These are phyloP conservation scores for Talaromyces atroroseus DNA, from an alignment of 2,329 filamentous ascomycete species.

Conservation along the genomic window DNA sequence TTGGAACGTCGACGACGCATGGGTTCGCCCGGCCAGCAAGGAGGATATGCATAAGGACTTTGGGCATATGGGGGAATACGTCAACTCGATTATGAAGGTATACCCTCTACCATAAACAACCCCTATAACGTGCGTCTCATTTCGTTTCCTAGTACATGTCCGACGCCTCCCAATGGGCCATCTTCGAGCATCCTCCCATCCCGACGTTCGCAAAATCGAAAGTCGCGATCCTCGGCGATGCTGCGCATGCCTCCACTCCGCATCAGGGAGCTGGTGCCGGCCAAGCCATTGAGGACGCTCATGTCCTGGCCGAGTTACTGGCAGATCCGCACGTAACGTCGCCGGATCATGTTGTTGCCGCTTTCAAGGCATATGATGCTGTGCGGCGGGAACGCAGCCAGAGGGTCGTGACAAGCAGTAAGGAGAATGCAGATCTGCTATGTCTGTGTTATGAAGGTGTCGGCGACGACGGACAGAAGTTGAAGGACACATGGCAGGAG, in stretches of 20 bases:
- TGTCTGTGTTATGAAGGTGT: constrained; percentile 21
- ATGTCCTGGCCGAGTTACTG: constrained; percentile 42
- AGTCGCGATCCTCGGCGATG: constrained; percentile 32
- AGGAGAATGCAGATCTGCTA: constrained; percentile 36
- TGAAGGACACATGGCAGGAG: too few species aligned
- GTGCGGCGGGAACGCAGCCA: constrained; percentile 47
- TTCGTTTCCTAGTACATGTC: too few species aligned
- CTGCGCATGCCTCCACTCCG: constrained; percentile 39
- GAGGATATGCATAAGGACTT: too few species aligned
- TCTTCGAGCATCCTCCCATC: constrained; percentile 27
- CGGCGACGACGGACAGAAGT: too few species aligned
- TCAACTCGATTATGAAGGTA: too few species aligned
- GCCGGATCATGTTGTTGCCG: constrained; percentile 18
- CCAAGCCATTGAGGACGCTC: constrained; percentile 29
- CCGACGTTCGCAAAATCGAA: constrained; percentile 25
- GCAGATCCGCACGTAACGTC: constrained; percentile 26
- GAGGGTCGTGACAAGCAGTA: constrained; percentile 48
- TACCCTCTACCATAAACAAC: constrained; percentile 46
- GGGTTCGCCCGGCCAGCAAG: too few species aligned
- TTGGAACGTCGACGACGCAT: too few species aligned
- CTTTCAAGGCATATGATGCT: constrained; percentile 48
- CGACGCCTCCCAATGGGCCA: constrained; percentile 27
- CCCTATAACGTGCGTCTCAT: too few species aligned
- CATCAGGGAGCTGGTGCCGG: constrained; percentile 38
- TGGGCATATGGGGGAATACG: too few species aligned